Percentiles rank a stretch among this genome's conserved stretches.
These are phyloP conservation scores for Ambrosiella beaveri DNA, from an alignment of 2,329 filamentous ascomycete genomes.

Conservation along the genomic window DNA sequence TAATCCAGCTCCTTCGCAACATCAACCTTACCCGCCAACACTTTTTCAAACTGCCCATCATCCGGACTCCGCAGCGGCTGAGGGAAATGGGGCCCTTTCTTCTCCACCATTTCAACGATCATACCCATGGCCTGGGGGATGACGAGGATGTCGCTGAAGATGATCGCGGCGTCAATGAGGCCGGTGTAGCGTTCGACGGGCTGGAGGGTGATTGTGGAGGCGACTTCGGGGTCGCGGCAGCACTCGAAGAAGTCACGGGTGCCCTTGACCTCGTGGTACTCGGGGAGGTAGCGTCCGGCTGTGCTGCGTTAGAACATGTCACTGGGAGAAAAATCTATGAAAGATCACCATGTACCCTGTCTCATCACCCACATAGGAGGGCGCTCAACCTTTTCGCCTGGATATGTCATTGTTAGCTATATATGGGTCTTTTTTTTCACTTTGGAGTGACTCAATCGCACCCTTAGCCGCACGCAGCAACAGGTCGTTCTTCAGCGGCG, in stretches of 20 bases:
- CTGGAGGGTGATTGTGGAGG: conserved; percentile 84
- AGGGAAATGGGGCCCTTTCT: conserved; percentile 91
- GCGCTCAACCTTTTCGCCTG: conserved; percentile 78
- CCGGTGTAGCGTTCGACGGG: conserved; percentile 82
- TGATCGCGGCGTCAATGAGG: conserved; percentile 89
- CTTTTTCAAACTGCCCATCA: conserved; percentile 64
- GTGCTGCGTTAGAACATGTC: conserved; percentile 1
- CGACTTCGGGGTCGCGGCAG: conserved; percentile 82
- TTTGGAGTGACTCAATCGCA: conserved; percentile 23
- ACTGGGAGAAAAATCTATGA: background rate
- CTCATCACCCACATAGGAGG: conserved; percentile 99
- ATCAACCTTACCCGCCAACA: conserved; percentile 65
- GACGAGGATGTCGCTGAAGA: conserved; percentile 96
- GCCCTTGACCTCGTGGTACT: conserved; percentile 93
- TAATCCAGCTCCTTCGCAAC: conserved; percentile 75
- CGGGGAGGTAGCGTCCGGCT: conserved; percentile 93
- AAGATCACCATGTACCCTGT: conserved; percentile 47
- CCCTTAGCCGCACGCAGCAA: conserved; percentile 80
- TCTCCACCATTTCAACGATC: conserved; percentile 96
- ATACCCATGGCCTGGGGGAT: conserved; percentile 97
- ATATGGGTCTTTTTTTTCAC: background rate
- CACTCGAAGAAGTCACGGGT: conserved; percentile 90
- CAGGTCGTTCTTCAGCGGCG: conserved; percentile 80
- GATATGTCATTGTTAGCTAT: background rate
- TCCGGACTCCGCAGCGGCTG: conserved; percentile 61